A percentile compares a stretch with the other conserved stretches of the same genome.
Conservation (phyloP, 768 basidiomycete genomes). For the Pleurotus cornucopiae region DNA sequence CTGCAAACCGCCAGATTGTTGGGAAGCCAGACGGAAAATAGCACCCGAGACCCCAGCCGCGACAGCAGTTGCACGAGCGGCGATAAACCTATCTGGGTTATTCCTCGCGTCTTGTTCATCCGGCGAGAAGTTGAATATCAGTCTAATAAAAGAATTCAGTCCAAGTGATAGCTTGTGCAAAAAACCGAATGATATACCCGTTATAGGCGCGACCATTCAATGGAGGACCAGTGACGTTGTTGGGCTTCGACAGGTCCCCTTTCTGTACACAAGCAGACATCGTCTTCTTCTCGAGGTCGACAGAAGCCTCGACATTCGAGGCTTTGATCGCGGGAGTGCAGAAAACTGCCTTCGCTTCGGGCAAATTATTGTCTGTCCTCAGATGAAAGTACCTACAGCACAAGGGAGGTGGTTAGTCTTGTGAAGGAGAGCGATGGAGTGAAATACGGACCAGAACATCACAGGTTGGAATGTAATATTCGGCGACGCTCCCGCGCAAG, state of each 20-base stretch:
- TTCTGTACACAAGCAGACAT: constrained; percentile 32
- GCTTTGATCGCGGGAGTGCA: constrained; percentile 49
- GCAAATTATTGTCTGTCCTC: constrained; percentile 20
- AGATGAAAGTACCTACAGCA: constrained; percentile 35
- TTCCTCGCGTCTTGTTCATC: constrained; percentile 17
- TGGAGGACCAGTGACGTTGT: constrained; percentile 49
- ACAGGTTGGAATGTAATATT: constrained; percentile 45
- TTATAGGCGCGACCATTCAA: constrained; percentile 51
- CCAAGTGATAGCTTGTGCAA: not conserved
- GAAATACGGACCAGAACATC: constrained; percentile 54
- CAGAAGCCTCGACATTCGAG: constrained; percentile 37
- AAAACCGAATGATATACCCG: constrained; percentile 35
- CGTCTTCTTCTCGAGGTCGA: constrained; percentile 37
- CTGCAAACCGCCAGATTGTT: constrained; percentile 34
- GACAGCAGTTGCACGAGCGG: constrained; percentile 46
- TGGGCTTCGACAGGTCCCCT: constrained; percentile 27
- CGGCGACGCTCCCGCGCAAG: constrained; percentile 28
- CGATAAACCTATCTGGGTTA: constrained; percentile 38
- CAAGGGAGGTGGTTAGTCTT: not conserved
- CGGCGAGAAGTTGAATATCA: constrained; percentile 30
- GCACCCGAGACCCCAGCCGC: constrained; percentile 55
- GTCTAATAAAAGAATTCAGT: constrained; percentile 21
- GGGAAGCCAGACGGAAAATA: constrained; percentile 49
- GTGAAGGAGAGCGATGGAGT: not conserved
- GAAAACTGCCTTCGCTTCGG: constrained; percentile 49